Conservation (phyloP, 139 green algal genomes). For the Pycnococcus provasolii region DNA sequence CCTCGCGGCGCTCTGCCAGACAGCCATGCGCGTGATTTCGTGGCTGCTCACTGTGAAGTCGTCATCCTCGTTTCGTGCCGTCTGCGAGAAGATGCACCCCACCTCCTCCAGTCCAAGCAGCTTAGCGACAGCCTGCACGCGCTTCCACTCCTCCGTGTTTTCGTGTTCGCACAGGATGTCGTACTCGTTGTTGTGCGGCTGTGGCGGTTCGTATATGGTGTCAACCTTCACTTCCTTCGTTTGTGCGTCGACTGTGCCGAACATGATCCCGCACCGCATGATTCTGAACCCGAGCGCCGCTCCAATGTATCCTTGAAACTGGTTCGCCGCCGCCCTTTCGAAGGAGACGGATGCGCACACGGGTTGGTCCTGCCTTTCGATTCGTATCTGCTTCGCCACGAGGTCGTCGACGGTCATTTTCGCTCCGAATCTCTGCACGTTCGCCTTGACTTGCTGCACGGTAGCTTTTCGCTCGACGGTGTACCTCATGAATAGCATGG, state of each 20-base stretch:
- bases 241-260: slow-evolving; percentile 67
- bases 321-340: slow-evolving; percentile 77
- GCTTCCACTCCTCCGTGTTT: slow-evolving; percentile 43
- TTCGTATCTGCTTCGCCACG: slow-evolving; percentile 70
- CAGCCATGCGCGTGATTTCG: slow-evolving; percentile 69
- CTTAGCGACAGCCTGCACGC: slow-evolving; percentile 52
- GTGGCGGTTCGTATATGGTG: slow-evolving; percentile 84
- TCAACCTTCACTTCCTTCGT: slow-evolving; percentile 37
- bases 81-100: slow-evolving; percentile 81
- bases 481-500: slow-evolving; percentile 37
- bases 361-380: slow-evolving; percentile 87
- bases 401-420: slow-evolving; percentile 75
- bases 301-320: slow-evolving; percentile 78
- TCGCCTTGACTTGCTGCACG: not conserved
- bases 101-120: slow-evolving; percentile 57
- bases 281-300: slow-evolving; percentile 78
- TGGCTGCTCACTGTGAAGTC: slow-evolving; percentile 75
- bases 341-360: slow-evolving; percentile 67
- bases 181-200: slow-evolving; percentile 48
- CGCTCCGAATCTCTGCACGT: slow-evolving; percentile 12
- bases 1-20: slow-evolving; percentile 13
- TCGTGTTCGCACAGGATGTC: not conserved
- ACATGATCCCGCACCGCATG: slow-evolving; percentile 81
- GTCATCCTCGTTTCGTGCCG: slow-evolving; percentile 43
- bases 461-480: slow-evolving; percentile 17